Evolutionary conservation across 805 yeast species (phyloP).

Genomic region (Lachancea kluyveri): DNA sequence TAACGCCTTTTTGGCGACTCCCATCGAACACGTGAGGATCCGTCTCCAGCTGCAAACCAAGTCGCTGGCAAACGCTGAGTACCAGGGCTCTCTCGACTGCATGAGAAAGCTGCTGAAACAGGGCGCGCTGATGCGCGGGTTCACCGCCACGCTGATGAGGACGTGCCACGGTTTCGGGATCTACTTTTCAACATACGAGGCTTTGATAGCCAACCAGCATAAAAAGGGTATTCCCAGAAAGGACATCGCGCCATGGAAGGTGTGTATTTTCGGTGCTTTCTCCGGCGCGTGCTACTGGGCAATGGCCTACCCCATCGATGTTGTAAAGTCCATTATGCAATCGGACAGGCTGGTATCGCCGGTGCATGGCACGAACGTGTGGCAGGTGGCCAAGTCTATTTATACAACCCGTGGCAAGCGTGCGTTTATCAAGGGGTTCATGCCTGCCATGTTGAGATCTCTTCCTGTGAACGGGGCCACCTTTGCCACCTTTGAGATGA

Average conservation of each 20-base stretch:
- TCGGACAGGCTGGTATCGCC: conserved; percentile 59
- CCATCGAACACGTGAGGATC: conserved; percentile 91
- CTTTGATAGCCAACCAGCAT: conserved; percentile 52
- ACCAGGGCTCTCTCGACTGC: conserved; percentile 43
- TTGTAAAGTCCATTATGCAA: conserved; percentile 86
- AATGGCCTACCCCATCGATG: conserved; percentile 80
- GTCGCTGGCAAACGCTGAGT: conserved; percentile 34
- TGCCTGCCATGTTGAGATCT: conserved; percentile 89
- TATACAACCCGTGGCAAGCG: conserved; percentile 51
- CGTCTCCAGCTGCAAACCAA: conserved; percentile 72
- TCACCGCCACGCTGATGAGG: conserved; percentile 73
- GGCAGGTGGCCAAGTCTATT: conserved; percentile 53
- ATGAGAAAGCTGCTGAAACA: conserved; percentile 43
- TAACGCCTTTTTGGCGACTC: conserved; percentile 82
- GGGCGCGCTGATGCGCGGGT: conserved; percentile 70
- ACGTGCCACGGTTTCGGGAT: conserved; percentile 85
- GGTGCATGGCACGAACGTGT: conserved; percentile 47
- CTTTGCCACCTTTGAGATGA: conserved; percentile 84
- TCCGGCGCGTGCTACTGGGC: conserved; percentile 90
- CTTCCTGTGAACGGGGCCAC: conserved; percentile 98
- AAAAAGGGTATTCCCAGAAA: conserved; percentile 41
- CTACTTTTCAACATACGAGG: conserved; percentile 86
- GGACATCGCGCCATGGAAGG: conserved; percentile 79
- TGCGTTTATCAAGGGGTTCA: conserved; percentile 85
- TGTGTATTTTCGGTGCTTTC: conserved; percentile 81